A percentile compares a stretch with the other conserved stretches of the same genome.
phyloP scores from a whole-genome alignment of 2,329 filamentous ascomycete species.

The Aspergillus awamori region DNA sequence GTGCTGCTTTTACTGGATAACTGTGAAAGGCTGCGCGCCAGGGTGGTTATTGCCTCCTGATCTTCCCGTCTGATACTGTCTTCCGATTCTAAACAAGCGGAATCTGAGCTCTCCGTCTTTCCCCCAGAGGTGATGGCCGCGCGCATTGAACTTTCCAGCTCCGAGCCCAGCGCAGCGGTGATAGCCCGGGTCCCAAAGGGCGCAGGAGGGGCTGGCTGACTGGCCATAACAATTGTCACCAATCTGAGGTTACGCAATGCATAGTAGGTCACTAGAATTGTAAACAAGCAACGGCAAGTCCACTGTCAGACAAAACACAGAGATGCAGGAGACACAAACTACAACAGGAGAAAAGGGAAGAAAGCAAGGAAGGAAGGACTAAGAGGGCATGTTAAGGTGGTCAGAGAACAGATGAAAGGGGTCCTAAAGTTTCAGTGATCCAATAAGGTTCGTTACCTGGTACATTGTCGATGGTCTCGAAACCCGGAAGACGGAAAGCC shows the following conservation, averaged over 20 bases:
- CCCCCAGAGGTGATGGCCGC: slow-evolving; percentile 8
- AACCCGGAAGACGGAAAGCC: background rate
- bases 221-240: slow-evolving; percentile 11
- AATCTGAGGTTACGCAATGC: background rate
- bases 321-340: background rate
- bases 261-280: background rate
- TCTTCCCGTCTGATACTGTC: slow-evolving; percentile 27
- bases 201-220: slow-evolving; percentile 22
- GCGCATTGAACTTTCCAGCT: slow-evolving; percentile 12
- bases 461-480: background rate
- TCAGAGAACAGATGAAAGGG: background rate
- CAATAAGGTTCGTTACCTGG: background rate
- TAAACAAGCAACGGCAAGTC: background rate
- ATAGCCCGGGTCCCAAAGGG: slow-evolving; percentile 21
- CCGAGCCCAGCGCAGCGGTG: slow-evolving; percentile 11
- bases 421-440: background rate
- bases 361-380: background rate
- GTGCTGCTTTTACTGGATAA: slow-evolving; percentile 31
- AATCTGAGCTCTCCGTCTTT: slow-evolving; percentile 29
- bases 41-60: slow-evolving; percentile 29
- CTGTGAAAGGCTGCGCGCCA: slow-evolving; percentile 37
- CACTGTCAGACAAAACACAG: background rate
- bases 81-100: slow-evolving; percentile 26
- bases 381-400: background rate
- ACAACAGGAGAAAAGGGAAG: background rate